Conservation (phyloP, 73 alveolate genomes). For the Uronychia setigera region DNA sequence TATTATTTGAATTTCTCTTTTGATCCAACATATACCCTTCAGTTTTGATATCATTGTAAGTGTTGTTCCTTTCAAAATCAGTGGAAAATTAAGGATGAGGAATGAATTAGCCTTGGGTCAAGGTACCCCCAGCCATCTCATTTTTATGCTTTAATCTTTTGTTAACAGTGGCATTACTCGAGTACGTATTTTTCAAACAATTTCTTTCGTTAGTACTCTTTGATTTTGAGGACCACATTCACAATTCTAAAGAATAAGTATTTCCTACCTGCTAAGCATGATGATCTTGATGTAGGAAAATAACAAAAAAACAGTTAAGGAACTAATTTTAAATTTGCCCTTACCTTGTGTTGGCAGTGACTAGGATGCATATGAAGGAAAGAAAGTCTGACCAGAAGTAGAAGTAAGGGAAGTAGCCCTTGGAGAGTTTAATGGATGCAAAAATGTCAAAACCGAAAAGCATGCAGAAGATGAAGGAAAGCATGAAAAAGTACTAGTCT, state of each 20-base stretch:
- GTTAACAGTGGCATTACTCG: background rate
- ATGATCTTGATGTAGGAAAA: slow-evolving; percentile 8
- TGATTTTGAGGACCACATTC: background rate
- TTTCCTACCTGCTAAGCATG: slow-evolving; percentile 4
- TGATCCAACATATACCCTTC: too few species aligned
- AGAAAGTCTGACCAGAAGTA: slow-evolving; percentile 7
- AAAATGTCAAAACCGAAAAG: slow-evolving; percentile 6
- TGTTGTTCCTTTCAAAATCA: too few species aligned
- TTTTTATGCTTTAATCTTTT: too few species aligned
- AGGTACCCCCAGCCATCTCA: too few species aligned
- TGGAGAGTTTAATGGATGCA: background rate
- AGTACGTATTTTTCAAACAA: background rate
- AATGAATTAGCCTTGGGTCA: too few species aligned
- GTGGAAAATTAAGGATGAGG: too few species aligned
- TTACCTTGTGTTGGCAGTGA: slow-evolving; percentile 8
- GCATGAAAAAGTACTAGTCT: background rate
- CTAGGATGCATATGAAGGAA: background rate
- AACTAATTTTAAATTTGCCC: background rate
- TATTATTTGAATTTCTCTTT: too few species aligned
- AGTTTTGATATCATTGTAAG: too few species aligned
- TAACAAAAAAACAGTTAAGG: background rate
- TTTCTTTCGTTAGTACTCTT: background rate
- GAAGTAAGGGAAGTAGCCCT: slow-evolving; percentile 8
- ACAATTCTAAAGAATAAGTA: background rate
- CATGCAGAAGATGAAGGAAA: background rate